phyloP scores from a whole-genome alignment of 129 eudicot species.

The Saussurea involucrata region DNA sequence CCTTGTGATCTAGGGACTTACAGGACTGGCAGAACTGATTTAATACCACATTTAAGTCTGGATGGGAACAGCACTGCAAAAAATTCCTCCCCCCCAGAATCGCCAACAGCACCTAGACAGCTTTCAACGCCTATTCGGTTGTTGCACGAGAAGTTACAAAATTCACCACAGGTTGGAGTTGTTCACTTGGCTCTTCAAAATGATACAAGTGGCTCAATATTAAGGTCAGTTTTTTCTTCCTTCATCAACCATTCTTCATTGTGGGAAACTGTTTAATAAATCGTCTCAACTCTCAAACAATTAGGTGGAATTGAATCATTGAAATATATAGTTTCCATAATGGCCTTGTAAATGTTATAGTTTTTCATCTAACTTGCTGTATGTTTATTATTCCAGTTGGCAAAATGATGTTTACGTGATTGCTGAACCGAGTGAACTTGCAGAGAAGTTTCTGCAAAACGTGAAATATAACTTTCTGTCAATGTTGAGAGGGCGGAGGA shows the following conservation, averaged over 20 bases:
- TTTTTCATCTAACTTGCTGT: slow-evolving; percentile 5
- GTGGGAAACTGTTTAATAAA: neutral
- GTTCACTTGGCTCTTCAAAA: slow-evolving; percentile 83
- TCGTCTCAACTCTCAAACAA: neutral
- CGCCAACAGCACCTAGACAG: slow-evolving; percentile 62
- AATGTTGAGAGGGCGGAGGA: slow-evolving; percentile 57
- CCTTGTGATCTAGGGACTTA: slow-evolving; percentile 50
- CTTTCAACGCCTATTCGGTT: slow-evolving; percentile 56
- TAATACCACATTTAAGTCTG: slow-evolving; percentile 62
- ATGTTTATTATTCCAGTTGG: slow-evolving; percentile 60
- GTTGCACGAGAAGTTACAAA: slow-evolving; percentile 63
- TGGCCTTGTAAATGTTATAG: neutral
- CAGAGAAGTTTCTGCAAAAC: slow-evolving; percentile 81
- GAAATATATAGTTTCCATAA: neutral
- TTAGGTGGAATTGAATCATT: neutral
- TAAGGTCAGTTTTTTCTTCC: slow-evolving; percentile 45
- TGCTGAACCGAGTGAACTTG: slow-evolving; percentile 96
- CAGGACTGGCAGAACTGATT: slow-evolving; percentile 49
- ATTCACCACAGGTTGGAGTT: slow-evolving; percentile 77
- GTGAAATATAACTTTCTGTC: slow-evolving; percentile 71
- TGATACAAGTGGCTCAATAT: slow-evolving; percentile 67
- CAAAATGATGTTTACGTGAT: slow-evolving; percentile 94
- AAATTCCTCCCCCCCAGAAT: slow-evolving; percentile 47
- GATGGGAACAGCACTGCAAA: slow-evolving; percentile 53
- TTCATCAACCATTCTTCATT: neutral